Evolutionary conservation across 2,329 filamentous ascomycete species (phyloP).

Genomic region (Pseudocercospora eumusae): DNA sequence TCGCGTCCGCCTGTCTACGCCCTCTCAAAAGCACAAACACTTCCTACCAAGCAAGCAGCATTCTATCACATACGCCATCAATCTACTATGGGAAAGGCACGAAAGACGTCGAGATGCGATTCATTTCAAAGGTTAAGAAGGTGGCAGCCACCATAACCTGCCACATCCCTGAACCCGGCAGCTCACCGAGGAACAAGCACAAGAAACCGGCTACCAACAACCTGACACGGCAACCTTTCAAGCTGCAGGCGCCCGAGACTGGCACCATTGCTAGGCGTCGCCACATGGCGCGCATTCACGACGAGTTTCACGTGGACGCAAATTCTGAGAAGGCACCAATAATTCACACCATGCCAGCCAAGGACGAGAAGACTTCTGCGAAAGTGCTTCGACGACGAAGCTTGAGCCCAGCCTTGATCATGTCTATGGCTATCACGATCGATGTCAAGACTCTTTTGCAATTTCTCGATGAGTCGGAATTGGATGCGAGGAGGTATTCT

Average conservation of each 20-base stretch:
- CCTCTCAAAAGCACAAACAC: neutral
- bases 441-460: conserved; percentile 16
- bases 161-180: conserved; percentile 9
- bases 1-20: neutral
- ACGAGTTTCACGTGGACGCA: neutral
- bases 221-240: conserved; percentile 16
- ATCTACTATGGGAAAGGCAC: conserved; percentile 3
- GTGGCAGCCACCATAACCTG: conserved; percentile 8
- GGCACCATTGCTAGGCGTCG: conserved; percentile 18
- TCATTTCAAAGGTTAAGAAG: conserved; percentile 5
- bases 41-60: neutral
- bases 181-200: neutral
- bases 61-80: neutral
- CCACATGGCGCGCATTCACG: neutral
- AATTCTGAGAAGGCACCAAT: neutral
- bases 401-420: conserved; percentile 9
- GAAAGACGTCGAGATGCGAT: conserved; percentile 5
- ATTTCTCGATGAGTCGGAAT: conserved; percentile 17
- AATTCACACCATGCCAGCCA: neutral
- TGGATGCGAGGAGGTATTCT: conserved; percentile 15
- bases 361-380: neutral
- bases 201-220: conserved; percentile 12
- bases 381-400: conserved; percentile 12
- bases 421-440: conserved; percentile 13
- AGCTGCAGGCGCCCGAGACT: conserved; percentile 10